These are phyloP conservation scores for Tephrocybe sp. DNA, from an alignment of 768 basidiomycete genomes.

Conservation along the genomic window DNA sequence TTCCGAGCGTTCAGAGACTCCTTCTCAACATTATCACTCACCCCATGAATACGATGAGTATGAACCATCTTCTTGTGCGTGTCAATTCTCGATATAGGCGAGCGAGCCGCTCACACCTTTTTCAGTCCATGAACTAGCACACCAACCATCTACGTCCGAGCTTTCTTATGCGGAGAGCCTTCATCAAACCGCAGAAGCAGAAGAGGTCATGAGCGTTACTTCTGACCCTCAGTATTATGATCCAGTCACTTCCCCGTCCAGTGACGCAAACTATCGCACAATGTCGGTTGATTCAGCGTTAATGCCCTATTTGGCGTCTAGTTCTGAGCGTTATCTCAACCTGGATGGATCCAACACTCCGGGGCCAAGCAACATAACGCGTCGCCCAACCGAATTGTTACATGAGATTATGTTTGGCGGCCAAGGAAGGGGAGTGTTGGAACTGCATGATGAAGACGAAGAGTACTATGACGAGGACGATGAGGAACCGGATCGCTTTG, in stretches of 20 bases:
- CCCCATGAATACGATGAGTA: neutral
- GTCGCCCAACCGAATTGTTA: constrained; percentile 18
- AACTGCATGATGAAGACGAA: constrained; percentile 40
- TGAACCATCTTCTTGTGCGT: constrained; percentile 2
- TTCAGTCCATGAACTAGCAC: constrained; percentile 2
- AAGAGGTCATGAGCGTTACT: neutral
- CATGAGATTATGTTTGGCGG: constrained; percentile 15
- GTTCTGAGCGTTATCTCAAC: constrained; percentile 12
- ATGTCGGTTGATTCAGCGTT: neutral
- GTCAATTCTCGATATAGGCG: neutral
- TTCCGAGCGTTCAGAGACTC: neutral
- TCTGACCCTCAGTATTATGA: constrained; percentile 4
- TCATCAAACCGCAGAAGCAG: neutral
- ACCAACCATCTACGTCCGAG: constrained; percentile 15
- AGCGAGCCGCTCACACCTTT: neutral
- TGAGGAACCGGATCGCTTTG: constrained; percentile 70
- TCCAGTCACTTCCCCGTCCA: neutral
- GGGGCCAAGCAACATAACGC: constrained; percentile 16
- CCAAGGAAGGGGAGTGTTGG: constrained; percentile 7
- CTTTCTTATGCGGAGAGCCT: constrained; percentile 16
- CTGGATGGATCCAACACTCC: constrained; percentile 7
- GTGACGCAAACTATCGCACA: neutral
- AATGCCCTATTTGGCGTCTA: constrained; percentile 2
- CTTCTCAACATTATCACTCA: constrained; percentile 4
- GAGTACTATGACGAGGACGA: constrained; percentile 45